phyloP scores from a whole-genome alignment of 176 grass and related monocot genomes.

The maize (Zea mays) region DNA sequence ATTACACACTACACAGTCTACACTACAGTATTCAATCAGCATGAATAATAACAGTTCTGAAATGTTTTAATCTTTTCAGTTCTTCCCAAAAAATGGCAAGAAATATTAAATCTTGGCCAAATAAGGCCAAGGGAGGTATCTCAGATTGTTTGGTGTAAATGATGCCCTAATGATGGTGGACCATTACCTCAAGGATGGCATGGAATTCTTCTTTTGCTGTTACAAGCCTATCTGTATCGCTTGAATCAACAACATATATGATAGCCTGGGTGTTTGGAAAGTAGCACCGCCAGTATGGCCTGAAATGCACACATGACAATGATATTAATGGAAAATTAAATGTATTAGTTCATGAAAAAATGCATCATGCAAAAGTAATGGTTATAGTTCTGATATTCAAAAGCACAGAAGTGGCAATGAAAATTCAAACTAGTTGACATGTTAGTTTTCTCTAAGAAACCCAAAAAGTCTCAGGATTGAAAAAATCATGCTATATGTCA shows the following conservation, averaged over 20 bases:
- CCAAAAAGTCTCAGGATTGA: slow-evolving; percentile 8
- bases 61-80: not conserved
- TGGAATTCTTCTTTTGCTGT: slow-evolving; percentile 98
- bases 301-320: slow-evolving; percentile 36
- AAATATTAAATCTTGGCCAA: not conserved
- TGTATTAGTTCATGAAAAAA: not conserved
- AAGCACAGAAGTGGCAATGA: not conserved
- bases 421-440: not conserved
- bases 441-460: slow-evolving; percentile 2
- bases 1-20: not conserved
- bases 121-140: slow-evolving; percentile 1
- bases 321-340: slow-evolving; percentile 5
- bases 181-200: slow-evolving; percentile 89
- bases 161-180: not conserved
- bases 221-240: slow-evolving; percentile 96
- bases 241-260: slow-evolving; percentile 99
- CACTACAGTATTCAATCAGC: slow-evolving; percentile 13
- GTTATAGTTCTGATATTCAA: slow-evolving; percentile 14
- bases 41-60: slow-evolving; percentile 14
- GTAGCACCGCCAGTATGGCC: slow-evolving; percentile 98
- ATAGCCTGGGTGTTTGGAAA: slow-evolving; percentile 98
- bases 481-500: not conserved
- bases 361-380: not conserved
- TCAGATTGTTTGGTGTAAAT: slow-evolving; percentile 10
- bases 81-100: not conserved